Evolutionary conservation across 2,329 filamentous ascomycete genomes (phyloP), one percentile per base, ranked within the genome.

Genomic region (Claviceps maximensis): DNA sequence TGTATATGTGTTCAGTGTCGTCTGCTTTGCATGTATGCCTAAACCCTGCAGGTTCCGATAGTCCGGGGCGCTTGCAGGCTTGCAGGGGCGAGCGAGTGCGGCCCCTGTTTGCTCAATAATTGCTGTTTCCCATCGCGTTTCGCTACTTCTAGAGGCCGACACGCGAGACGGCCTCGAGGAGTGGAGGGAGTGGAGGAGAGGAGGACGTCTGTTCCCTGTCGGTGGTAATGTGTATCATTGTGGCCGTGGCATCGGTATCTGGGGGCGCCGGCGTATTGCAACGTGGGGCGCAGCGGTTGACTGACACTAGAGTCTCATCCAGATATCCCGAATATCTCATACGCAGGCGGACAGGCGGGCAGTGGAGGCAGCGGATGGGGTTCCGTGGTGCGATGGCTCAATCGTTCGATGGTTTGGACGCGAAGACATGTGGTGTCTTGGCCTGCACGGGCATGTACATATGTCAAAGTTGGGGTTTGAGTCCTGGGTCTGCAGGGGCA

Each of bases 51-150:
- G 47, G 38, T 29, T 46, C 51, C 51, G 51, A 29, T 42, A 33
- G 40, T 42, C 44, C 40, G 52, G 52, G 42, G 48, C 49, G 44
- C 25, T 25, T 48, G 48, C 52, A 53, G 52, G 52, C 13, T 17
- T 15, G 36, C 15, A 38, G 49, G 25, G 42, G 33, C 29, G 17
- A 7, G 44, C 21, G 47, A 27, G 21, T 23, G 27, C 13, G 17
- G 13, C 23, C 42, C 21, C 13, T 15, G 42, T 19, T 10, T 47
- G 40, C n/a, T n/a, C n/a, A n/a, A n/a, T n/a, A n/a, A n/a, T 52
- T 29, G 31, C 29, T 13, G n/a, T 23, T 36, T 36, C 21, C 29
- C 46, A 19, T 19, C 29, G 46, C 17, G 29, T 33, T 19, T 47
- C 29, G 46, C 27, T 31, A 7, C 29, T 47, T 42, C n/a, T 17